Evolutionary conservation across 768 basidiomycete species (phyloP).

Genomic region (Trametes cinnabarina): DNA sequence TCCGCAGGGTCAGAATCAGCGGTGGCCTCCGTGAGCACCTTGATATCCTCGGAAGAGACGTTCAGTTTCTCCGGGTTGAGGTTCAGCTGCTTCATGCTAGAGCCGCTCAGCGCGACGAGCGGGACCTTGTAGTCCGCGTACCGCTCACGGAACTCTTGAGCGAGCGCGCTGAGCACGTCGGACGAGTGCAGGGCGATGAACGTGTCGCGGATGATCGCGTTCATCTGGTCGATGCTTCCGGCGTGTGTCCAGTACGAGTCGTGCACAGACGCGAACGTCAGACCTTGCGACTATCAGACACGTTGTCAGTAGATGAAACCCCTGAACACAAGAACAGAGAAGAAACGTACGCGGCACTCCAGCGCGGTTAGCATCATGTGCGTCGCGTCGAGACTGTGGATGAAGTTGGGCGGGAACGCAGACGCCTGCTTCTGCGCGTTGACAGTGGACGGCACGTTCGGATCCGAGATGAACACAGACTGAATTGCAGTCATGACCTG

Average conservation of each 20-base stretch:
- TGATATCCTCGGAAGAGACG: background rate
- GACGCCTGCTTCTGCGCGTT: conserved; percentile 86
- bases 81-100: conserved; percentile 7
- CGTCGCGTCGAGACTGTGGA: conserved; percentile 95
- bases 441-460: conserved; percentile 64
- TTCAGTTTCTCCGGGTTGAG: background rate
- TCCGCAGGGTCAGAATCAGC: conserved; percentile 18
- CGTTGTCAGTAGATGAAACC: background rate
- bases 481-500: conserved; percentile 85
- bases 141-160: conserved; percentile 75
- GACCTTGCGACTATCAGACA: conserved; percentile 51
- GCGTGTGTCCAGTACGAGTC: conserved; percentile 99
- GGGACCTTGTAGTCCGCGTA: conserved; percentile 75
- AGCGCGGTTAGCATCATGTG: conserved; percentile 98
- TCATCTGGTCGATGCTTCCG: conserved; percentile 82
- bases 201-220: conserved; percentile 82
- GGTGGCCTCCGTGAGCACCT: conserved; percentile 31
- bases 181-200: conserved; percentile 92
- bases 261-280: conserved; percentile 95
- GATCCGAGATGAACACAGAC: conserved; percentile 88
- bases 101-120: conserved; percentile 43
- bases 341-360: conserved; percentile 68
- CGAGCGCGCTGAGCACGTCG: conserved; percentile 72
- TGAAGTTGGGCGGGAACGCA: conserved; percentile 98
- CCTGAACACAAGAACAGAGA: background rate